These are phyloP conservation scores for Ogataea corticis DNA, from an alignment of 805 yeast species.

Conservation along the genomic window DNA sequence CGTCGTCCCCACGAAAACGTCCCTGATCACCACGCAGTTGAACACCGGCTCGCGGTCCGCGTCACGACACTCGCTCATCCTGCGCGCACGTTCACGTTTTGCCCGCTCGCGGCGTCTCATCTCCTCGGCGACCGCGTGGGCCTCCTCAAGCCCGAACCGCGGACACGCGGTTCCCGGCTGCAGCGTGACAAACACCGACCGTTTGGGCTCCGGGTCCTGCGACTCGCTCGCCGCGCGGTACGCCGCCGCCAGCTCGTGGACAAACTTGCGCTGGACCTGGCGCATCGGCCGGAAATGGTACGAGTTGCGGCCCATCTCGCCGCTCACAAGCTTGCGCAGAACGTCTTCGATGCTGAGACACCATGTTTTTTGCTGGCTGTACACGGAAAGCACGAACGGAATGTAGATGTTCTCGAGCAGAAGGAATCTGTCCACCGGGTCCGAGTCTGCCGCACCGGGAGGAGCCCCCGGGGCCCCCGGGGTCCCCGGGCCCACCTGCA, in stretches of 20 bases:
- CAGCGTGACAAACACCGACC: slow-evolving; percentile 65
- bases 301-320: slow-evolving; percentile 37
- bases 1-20: slow-evolving; percentile 54
- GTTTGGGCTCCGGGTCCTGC: slow-evolving; percentile 78
- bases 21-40: slow-evolving; percentile 57
- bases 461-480: slow-evolving; percentile 11
- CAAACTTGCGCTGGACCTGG: slow-evolving; percentile 63
- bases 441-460: slow-evolving; percentile 20
- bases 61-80: slow-evolving; percentile 26
- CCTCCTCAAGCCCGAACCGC: slow-evolving; percentile 45
- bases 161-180: slow-evolving; percentile 40
- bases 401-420: slow-evolving; percentile 41
- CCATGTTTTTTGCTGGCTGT: slow-evolving; percentile 62
- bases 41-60: slow-evolving; percentile 29
- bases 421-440: slow-evolving; percentile 25
- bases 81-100: slow-evolving; percentile 29
- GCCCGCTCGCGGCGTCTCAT: slow-evolving; percentile 29
- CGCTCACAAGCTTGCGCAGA: slow-evolving; percentile 49
- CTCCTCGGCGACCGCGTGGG: slow-evolving; percentile 37
- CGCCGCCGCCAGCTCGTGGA: slow-evolving; percentile 64
- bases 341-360: slow-evolving; percentile 61
- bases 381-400: slow-evolving; percentile 48
- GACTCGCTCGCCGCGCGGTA: slow-evolving; percentile 66
- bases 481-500: slow-evolving; percentile 40
- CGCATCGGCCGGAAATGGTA: slow-evolving; percentile 76